These are phyloP conservation scores for Phyllosticta citrichinensis DNA, from an alignment of 2,329 filamentous ascomycete genomes.

Conservation along the genomic window DNA sequence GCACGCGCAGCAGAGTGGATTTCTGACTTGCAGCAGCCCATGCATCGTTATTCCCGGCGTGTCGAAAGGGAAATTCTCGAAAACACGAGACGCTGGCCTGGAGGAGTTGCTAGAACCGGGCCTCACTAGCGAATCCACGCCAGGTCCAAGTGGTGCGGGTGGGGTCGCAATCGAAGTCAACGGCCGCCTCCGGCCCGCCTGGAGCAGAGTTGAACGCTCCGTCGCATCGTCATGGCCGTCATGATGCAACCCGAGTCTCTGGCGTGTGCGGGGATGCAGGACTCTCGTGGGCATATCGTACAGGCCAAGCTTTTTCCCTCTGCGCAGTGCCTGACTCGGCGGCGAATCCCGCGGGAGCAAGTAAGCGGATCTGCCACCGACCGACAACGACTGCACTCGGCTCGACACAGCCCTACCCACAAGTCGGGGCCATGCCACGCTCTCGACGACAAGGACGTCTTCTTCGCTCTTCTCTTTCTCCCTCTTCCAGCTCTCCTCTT, in stretches of 20 bases:
- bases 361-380: not conserved
- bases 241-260: too few relatives aligned
- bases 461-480: not conserved
- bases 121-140: not conserved
- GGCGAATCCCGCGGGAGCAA: not conserved
- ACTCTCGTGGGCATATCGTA: not conserved
- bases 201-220: not conserved
- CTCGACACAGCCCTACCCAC: constrained; percentile 10
- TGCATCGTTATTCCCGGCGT: not conserved
- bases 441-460: not conserved
- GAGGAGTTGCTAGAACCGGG: not conserved
- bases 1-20: not conserved
- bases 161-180: not conserved
- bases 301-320: not conserved
- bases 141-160: too few relatives aligned
- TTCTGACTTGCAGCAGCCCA: too few relatives aligned
- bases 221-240: not conserved
- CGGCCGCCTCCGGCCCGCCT: not conserved
- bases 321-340: not conserved
- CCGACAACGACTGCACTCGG: not conserved
- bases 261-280: not conserved
- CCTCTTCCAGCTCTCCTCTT: not conserved
- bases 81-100: not conserved
- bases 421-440: not conserved
- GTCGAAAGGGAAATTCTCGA: not conserved